Base-by-base conservation (phyloP, 1,139 yeast genomes). In the Lodderomyces orthopsilosis region DNA sequence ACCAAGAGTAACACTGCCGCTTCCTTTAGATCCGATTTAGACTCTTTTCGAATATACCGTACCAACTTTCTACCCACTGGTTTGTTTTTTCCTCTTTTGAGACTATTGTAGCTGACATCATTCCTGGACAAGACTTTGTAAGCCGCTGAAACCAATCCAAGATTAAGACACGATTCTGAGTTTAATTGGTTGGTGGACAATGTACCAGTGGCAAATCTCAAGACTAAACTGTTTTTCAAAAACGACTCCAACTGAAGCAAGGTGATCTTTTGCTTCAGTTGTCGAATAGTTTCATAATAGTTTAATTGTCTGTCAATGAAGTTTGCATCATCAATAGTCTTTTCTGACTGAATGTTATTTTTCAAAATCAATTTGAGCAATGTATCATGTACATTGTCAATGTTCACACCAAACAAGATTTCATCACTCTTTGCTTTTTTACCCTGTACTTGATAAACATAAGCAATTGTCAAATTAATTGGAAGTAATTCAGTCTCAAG, bases 401-500 rank as follows among this genome's bases (percentile, higher is more conserved):
- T 42, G 36, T 60, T 58, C 28, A 56, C 57, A 37, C 46, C 53
- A 4, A 58, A 44, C 48, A 70, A 59, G 4, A 82, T 64, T 2
- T 61, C 53, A 40, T 63, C 49, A 2, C 89, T 79, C 41, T 70
- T 68, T 1, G 57, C 67, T 1, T 46, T 34, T 8, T 77, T 61
- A 6, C 83, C 83, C 27, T 65, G 57, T 10, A 72, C 48, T 48
- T 79, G 81, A 45, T 79, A 65, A 18, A 84, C 78, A 56, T 78
- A 89, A 1, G 95, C 85, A 23, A 77, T 76, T 55, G 91, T 94
- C 37, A 88, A 63, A 46, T 75, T 58, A 33, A 87, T 84, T 15
- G 94, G 91, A 13, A 75, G 70, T 22, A 81, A 56, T 57, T 82
- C 88, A 26, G 63, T 53, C 13, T 65, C 54, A 51, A 67, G 62